These are phyloP conservation scores for Marasmius oreades DNA, from an alignment of 1,284 basidiomycete species.

Conservation along the genomic window DNA sequence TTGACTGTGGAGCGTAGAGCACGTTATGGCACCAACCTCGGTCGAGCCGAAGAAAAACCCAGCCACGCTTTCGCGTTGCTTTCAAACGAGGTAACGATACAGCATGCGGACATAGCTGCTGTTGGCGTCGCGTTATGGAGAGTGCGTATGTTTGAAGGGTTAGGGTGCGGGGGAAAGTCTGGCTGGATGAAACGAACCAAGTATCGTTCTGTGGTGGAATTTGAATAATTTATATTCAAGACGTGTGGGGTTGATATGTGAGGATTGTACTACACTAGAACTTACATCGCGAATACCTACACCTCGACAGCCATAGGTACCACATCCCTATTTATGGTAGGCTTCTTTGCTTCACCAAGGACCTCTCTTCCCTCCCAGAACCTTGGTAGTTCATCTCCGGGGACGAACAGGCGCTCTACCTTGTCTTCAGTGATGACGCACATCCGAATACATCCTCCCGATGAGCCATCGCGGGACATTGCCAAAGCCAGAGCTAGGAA, in stretches of 20 bases:
- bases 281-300: slow-evolving; percentile 27
- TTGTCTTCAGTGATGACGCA: slow-evolving; percentile 92
- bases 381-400: slow-evolving; percentile 86
- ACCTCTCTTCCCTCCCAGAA: slow-evolving; percentile 85
- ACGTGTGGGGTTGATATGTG: background rate
- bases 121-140: slow-evolving; percentile 73
- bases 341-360: slow-evolving; percentile 40
- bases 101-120: slow-evolving; percentile 55
- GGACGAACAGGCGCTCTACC: slow-evolving; percentile 91
- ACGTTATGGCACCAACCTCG: slow-evolving; percentile 12
- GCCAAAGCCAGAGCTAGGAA: slow-evolving; percentile 84
- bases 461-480: slow-evolving; percentile 97
- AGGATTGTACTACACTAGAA: slow-evolving; percentile 6
- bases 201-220: slow-evolving; percentile 5
- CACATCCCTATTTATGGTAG: slow-evolving; percentile 27
- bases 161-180: slow-evolving; percentile 29
- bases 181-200: slow-evolving; percentile 13
- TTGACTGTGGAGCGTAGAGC: slow-evolving; percentile 42
- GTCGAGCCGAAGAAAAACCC: slow-evolving; percentile 31
- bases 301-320: slow-evolving; percentile 69
- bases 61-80: slow-evolving; percentile 70
- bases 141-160: slow-evolving; percentile 67
- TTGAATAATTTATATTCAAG: background rate
- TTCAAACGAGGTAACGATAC: slow-evolving; percentile 44
- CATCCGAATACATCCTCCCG: slow-evolving; percentile 97